A percentile compares a stretch with the other conserved stretches of the same genome.
These are phyloP conservation scores for sunflower (Helianthus annuus) DNA, from an alignment of 129 eudicot species.

Conservation along the genomic window DNA sequence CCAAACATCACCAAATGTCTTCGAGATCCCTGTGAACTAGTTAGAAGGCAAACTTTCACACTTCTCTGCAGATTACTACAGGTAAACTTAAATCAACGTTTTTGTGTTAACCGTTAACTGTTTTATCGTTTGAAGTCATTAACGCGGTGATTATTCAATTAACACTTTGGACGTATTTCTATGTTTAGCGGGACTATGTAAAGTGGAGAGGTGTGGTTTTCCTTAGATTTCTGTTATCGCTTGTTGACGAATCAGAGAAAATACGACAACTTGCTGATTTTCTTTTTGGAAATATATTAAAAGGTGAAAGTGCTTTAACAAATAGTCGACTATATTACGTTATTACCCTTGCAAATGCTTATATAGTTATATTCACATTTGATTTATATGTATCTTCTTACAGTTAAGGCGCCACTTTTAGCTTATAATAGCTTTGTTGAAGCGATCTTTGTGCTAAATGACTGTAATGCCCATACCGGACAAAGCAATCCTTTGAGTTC, in stretches of 20 bases:
- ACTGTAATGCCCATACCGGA: conserved; percentile 85
- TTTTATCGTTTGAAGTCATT: conserved; percentile 11
- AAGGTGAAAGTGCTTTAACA: conserved; percentile 52
- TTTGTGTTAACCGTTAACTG: conserved; percentile 7
- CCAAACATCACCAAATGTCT: conserved; percentile 90
- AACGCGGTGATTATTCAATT: background rate
- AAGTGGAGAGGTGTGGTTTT: conserved; percentile 97
- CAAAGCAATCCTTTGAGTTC: conserved; percentile 55
- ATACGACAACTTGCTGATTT: conserved; percentile 84
- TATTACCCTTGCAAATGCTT: conserved; percentile 13
- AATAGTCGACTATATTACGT: conserved; percentile 20
- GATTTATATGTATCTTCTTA: conserved; percentile 25
- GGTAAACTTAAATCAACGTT: conserved; percentile 40
- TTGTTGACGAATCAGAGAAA: conserved; percentile 94
- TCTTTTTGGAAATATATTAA: conserved; percentile 85
- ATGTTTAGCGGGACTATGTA: conserved; percentile 82
- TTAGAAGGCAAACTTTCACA: conserved; percentile 89
- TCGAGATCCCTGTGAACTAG: conserved; percentile 94
- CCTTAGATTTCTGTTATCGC: conserved; percentile 80
- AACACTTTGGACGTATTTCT: conserved; percentile 13
- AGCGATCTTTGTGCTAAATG: conserved; percentile 90
- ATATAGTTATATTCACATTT: conserved; percentile 11
- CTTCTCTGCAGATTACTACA: conserved; percentile 87
- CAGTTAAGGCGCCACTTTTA: conserved; percentile 98
- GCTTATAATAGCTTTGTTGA: conserved; percentile 98